Conservation (phyloP, 345 rosid species). For the Rhodamnia rubescens region DNA sequence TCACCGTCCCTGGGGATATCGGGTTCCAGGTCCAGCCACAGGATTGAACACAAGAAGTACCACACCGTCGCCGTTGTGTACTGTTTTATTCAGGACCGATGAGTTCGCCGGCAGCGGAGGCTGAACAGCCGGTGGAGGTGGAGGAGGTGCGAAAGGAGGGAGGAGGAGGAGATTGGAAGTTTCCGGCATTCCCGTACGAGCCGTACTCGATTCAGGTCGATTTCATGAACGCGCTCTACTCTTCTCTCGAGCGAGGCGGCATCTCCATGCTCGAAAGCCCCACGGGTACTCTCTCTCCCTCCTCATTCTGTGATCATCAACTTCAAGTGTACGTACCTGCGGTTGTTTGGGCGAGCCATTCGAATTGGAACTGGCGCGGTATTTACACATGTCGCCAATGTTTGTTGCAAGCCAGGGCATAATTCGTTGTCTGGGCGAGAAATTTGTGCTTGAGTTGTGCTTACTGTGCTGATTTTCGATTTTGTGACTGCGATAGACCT, state of each 20-base stretch:
- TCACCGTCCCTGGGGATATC: neutral
- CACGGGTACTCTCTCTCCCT: slow-evolving; percentile 37
- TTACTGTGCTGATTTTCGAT: neutral
- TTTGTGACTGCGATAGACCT: neutral
- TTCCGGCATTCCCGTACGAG: slow-evolving; percentile 62
- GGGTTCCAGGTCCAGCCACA: neutral
- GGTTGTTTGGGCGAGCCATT: neutral
- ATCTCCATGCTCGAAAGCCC: slow-evolving; percentile 97
- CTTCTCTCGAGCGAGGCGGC: slow-evolving; percentile 68
- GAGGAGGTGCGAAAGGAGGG: neutral
- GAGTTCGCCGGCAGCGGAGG: neutral
- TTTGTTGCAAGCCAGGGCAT: neutral
- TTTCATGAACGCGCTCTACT: slow-evolving; percentile 82
- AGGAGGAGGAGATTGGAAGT: slow-evolving; percentile 23
- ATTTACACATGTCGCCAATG: neutral
- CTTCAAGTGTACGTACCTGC: neutral
- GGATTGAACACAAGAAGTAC: neutral
- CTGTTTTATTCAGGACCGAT: neutral
- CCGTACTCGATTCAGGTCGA: slow-evolving; percentile 76
- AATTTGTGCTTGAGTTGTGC: neutral
- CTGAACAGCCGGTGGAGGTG: neutral
- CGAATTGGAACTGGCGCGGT: neutral
- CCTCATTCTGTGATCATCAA: neutral
- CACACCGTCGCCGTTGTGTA: neutral
- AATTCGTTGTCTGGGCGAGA: neutral